Evolutionary conservation across 2,329 filamentous ascomycete genomes (phyloP), one percentile per base, ranked within the genome.

Genomic region (Didymosphaeria variabile): DNA sequence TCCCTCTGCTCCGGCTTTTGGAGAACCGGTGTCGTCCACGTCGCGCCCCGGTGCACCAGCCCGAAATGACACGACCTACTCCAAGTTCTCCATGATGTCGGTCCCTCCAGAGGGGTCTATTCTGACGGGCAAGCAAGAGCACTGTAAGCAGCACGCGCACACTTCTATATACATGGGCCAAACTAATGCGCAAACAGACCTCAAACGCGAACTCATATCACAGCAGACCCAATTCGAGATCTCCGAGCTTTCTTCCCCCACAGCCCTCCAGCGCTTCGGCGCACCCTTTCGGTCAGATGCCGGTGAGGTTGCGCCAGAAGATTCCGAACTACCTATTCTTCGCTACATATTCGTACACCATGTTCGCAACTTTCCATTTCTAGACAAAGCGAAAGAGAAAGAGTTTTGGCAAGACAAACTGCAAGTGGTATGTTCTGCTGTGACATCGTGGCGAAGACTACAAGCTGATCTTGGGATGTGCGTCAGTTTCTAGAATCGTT

Each of bases 361-460:
- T 88, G 89, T 99, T 61, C 93, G 95, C 73, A 96, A 98, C 72
- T 99, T 99, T 72, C 95, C 95, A 1, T 99, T 99, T 75, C 87
- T 99, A 66, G 93, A 99, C 80, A 93, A 97, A 84, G 95, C 95
- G 23, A 91, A 88, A 74, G 95, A 99, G 85, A 97, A 98, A 86
- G 95, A 99, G 80, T 99, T 99, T 74, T 99, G 95, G 95, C 95
- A 99, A 81, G 93, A 98, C 77, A 98, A 97, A 79, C 83, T 99
- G 62, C 95, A 99, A 83, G 88, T 94, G 75, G 92, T 97, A 81
- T 69, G 91, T 89, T 58, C 17, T 50, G 54, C 55, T 45, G 59
- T 53, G 58, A 59, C 52, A 51, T 54, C 63, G 54, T 19, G 42
- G 40, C 34, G 46, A 31, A 40, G 29, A 19, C 44, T 29, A 21